Evolutionary conservation across 2,329 filamentous ascomycete genomes (phyloP).

Genomic region (Blastomyces silverae): DNA sequence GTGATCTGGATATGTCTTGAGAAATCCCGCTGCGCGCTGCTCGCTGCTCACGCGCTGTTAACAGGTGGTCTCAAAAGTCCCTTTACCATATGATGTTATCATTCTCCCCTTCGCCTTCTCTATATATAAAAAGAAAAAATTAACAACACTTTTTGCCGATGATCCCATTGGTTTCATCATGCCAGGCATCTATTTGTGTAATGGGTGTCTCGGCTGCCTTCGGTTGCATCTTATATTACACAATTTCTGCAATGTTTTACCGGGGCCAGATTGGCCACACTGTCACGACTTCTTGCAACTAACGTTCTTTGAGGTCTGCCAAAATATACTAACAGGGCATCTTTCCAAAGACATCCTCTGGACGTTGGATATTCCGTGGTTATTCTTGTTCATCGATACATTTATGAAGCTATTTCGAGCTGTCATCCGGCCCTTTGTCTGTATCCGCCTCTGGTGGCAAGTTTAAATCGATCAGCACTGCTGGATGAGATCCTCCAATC

Average conservation of each 20-base stretch:
- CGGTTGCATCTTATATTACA: not conserved
- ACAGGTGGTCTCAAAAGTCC: not conserved
- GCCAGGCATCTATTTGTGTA: not conserved
- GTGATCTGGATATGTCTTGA: not conserved
- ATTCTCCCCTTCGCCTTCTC: not conserved
- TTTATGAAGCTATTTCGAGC: not conserved
- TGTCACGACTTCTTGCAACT: conserved; percentile 4
- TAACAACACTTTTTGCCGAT: not conserved
- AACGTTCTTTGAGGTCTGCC: conserved; percentile 6
- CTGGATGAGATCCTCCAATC: not conserved
- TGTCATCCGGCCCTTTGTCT: not conserved
- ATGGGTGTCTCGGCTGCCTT: not conserved
- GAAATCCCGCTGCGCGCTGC: not conserved
- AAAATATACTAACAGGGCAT: not conserved
- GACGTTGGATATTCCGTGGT: not conserved
- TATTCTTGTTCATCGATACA: not conserved
- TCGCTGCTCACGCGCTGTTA: not conserved
- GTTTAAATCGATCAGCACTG: not conserved
- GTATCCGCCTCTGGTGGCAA: not conserved
- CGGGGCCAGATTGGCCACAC: not conserved
- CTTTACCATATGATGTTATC: not conserved
- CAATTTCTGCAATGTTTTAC: not conserved
- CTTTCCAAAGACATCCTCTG: not conserved
- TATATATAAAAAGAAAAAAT: not conserved
- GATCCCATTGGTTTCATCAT: not conserved